Base-by-base conservation (phyloP, 2,329 filamentous ascomycete genomes). In the Orbilia javanica region DNA sequence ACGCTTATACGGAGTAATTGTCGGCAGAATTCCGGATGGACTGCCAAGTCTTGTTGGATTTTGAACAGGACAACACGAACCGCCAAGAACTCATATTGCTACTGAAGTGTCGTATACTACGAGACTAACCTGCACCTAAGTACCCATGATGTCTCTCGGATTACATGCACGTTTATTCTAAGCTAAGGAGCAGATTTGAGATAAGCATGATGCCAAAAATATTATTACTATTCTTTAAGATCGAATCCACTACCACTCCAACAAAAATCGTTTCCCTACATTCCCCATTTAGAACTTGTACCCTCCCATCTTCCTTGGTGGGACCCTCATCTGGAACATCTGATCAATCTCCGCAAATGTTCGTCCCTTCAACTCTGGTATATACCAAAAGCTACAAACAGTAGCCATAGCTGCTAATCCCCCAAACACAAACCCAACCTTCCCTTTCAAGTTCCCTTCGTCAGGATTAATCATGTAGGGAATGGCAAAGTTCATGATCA, bases 311-410 rank as follows among this genome's bases (percentile, higher is more conserved):
- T 69, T 75, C 29, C 71, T 68, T 18, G 71, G 71, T 36, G 71
- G 71, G n/a, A 75, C 53, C 15, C 71, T 64, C 63, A 68, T 53
- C 34, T 75, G 71, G 64, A 75, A 75, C 71, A 75, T 75, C 34
- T 75, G 64, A 50, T 75, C 71, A 7, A 75, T 75, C 48, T 75
- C 71, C 4, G 63, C 42, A 39, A 75, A 75, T 1, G 71, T 77
- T 27, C 73, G 64, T 18, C 73, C 84, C 82, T 86, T 86, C 67
- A 85, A 85, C 82, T 86, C 85, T 22, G 85, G 84, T 62, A 86
- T 79, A 11, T 85, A 83, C 81, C 86, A 86, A 76, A 82, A 86
- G 7, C 83, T 84, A 83, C 85, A 86, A 5, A 84, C 50, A 0
- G 83, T 81, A 0, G 84, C 84, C 4, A 86, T 62, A 3, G 83